phyloP scores from a whole-genome alignment of 179 eudicot species.

The Nepenthes alata region DNA sequence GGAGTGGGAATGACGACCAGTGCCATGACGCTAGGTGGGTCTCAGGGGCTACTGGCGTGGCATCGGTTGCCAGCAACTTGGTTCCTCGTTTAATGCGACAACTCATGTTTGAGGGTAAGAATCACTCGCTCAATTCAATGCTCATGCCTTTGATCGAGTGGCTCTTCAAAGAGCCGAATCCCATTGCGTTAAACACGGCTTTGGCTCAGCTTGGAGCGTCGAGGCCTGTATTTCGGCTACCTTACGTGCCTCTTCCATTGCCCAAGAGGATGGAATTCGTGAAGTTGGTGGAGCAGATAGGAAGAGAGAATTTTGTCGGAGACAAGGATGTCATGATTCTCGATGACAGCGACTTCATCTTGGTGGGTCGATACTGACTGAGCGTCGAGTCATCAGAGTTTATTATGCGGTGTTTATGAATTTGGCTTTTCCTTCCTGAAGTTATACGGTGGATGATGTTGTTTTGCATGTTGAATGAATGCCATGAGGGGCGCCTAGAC shows the following conservation, averaged over 20 bases:
- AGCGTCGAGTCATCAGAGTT: too few species aligned
- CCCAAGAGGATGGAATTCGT: slow-evolving; percentile 70
- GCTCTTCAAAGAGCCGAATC: slow-evolving; percentile 83
- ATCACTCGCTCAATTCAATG: slow-evolving; percentile 42
- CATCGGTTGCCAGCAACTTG: slow-evolving; percentile 72
- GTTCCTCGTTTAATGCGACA: slow-evolving; percentile 59
- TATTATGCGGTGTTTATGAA: too few species aligned
- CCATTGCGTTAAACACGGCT: slow-evolving; percentile 74
- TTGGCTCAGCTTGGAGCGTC: slow-evolving; percentile 81
- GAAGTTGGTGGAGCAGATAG: slow-evolving; percentile 54
- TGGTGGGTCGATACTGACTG: slow-evolving; percentile 46
- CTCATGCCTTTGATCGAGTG: slow-evolving; percentile 60
- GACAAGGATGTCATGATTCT: slow-evolving; percentile 46
- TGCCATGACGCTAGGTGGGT: slow-evolving; percentile 81
- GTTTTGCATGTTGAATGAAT: too few species aligned
- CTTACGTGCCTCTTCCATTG: slow-evolving; percentile 69
- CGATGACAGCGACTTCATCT: slow-evolving; percentile 53
- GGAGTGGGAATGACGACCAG: slow-evolving; percentile 89
- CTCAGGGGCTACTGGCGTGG: slow-evolving; percentile 62
- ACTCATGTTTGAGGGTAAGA: slow-evolving; percentile 62
- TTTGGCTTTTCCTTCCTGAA: too few species aligned
- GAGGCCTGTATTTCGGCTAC: slow-evolving; percentile 73
- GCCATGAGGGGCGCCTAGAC: too few species aligned
- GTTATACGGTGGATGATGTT: too few species aligned
- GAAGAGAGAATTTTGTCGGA: slow-evolving; percentile 70